Base-by-base conservation (phyloP, 78 protist genomes). In the Ministeria vibrans region DNA sequence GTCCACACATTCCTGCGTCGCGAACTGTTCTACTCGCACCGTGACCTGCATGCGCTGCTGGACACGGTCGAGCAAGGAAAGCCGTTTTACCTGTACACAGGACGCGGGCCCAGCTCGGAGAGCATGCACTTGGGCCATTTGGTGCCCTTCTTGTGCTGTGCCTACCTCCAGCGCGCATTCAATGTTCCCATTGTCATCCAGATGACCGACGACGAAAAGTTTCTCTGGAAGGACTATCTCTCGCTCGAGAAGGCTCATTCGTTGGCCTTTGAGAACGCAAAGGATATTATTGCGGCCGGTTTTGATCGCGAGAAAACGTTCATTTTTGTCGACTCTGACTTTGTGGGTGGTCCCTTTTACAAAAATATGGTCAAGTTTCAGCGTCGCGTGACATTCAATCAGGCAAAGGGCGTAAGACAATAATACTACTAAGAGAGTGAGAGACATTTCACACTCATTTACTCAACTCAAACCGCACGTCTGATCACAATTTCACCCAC, bases 191-290 rank as follows among this genome's bases (percentile, higher is more conserved):
- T 96, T 27, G 99, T 97, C 27, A 88, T 97, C 75, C 99, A 98
- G 78, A 73, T 98, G 92, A 97, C 99, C 32, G 99, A 98, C 76
- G 99, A 99, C 76, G 99, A 99, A 71, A 99, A 99, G 79, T 96
- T 84, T 59, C 77, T 97, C 44, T 92, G 89, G 91, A 92, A 91
- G 82, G 83, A 90, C 84, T n/a, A n/a, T n/a, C 71, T 95, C 39
- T 71, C 90, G 34, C 39, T 94, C 46, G 96, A 91, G 2, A 93
- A 92, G 59, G n/a, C 79, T 28, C 61, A 69, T 63, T 38, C 80
- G 22, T 84, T 84, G 46, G 86, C 89, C 18, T 15, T 49, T 20
- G 96, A 96, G 83, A 98, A 98, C 84, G 90, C 87, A 38, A 90
- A 89, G 75, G 99, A 98, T 87, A 96, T 98, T 82, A 97, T 98